Conservation (phyloP, 1,139 yeast species). For the Lizanozyma gosingica region DNA sequence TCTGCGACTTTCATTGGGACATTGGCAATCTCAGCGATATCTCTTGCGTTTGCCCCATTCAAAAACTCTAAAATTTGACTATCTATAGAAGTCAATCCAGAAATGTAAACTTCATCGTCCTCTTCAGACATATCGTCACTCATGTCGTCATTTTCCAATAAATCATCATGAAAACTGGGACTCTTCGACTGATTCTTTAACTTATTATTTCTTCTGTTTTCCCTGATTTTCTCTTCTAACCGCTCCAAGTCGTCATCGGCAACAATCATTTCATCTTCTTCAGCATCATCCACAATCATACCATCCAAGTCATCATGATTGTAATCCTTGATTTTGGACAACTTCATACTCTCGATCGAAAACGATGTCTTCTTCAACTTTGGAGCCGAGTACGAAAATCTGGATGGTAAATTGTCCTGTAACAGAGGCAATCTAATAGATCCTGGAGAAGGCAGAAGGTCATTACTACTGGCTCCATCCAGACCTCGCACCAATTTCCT, state of each 20-base stretch:
- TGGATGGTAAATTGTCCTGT: neutral
- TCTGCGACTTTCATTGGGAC: constrained; percentile 64
- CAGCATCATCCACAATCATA: constrained; percentile 3
- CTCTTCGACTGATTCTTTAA: constrained; percentile 5
- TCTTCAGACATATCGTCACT: constrained; percentile 34
- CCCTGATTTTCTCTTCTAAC: constrained; percentile 30
- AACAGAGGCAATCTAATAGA: neutral
- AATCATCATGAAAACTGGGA: constrained; percentile 34
- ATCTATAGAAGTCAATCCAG: constrained; percentile 47
- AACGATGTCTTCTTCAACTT: constrained; percentile 2
- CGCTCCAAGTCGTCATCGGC: constrained; percentile 30
- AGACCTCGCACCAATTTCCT: constrained; percentile 30
- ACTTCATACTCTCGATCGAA: neutral
- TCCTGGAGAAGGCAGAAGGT: neutral
- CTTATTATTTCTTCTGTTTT: constrained; percentile 16
- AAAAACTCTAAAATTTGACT: constrained; percentile 64
- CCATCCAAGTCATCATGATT: neutral
- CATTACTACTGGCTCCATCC: neutral
- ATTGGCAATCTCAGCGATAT: constrained; percentile 71
- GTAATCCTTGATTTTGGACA: neutral
- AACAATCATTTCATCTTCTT: constrained; percentile 9
- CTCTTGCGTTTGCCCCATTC: constrained; percentile 67
- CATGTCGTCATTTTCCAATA: constrained; percentile 27
- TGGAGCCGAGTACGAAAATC: neutral
- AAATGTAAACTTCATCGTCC: constrained; percentile 27